Conservation (phyloP, 2,329 filamentous ascomycete genomes). For the Colletotrichum euphorbiae region DNA sequence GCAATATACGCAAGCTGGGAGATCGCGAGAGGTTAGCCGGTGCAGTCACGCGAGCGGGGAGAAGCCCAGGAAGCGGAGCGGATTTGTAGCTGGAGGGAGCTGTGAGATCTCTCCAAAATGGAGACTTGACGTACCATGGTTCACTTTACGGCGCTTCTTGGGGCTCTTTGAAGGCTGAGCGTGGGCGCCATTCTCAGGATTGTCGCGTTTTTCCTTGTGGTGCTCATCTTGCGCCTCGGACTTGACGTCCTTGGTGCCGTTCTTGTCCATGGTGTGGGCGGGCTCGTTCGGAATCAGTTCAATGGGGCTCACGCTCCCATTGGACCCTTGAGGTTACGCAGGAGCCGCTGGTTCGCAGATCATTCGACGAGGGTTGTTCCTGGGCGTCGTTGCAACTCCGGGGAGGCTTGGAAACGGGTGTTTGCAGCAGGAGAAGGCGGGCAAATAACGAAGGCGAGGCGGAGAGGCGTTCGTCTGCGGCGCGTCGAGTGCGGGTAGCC, state of each 20-base stretch:
- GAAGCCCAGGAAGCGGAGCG: constrained; percentile 38
- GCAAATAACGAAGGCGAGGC: neutral
- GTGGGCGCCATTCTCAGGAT: constrained; percentile 49
- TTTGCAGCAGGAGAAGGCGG: constrained; percentile 5
- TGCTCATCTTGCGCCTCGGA: constrained; percentile 51
- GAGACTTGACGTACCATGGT: constrained; percentile 78
- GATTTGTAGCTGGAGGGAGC: constrained; percentile 14
- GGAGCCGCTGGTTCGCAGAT: constrained; percentile 54
- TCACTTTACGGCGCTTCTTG: constrained; percentile 90
- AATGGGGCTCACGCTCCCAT: constrained; percentile 53
- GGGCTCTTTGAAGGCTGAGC: constrained; percentile 63
- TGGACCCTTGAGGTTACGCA: constrained; percentile 58
- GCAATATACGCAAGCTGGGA: constrained; percentile 87
- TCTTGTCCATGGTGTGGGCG: constrained; percentile 48
- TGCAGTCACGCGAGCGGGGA: constrained; percentile 39
- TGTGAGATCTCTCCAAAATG: constrained; percentile 17
- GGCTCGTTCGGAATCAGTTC: constrained; percentile 45
- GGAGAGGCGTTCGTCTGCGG: constrained; percentile 17
- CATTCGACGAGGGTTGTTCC: constrained; percentile 37
- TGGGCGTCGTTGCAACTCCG: constrained; percentile 8
- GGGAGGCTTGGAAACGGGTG: constrained; percentile 7
- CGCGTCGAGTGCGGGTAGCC: constrained; percentile 4
- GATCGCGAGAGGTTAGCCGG: constrained; percentile 46
- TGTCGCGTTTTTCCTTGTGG: constrained; percentile 42
- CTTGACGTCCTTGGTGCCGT: constrained; percentile 53